Evolutionary conservation across 2,329 filamentous ascomycete genomes (phyloP), one percentile per base, ranked within the genome.

Genomic region (Monosporascus sp.): DNA sequence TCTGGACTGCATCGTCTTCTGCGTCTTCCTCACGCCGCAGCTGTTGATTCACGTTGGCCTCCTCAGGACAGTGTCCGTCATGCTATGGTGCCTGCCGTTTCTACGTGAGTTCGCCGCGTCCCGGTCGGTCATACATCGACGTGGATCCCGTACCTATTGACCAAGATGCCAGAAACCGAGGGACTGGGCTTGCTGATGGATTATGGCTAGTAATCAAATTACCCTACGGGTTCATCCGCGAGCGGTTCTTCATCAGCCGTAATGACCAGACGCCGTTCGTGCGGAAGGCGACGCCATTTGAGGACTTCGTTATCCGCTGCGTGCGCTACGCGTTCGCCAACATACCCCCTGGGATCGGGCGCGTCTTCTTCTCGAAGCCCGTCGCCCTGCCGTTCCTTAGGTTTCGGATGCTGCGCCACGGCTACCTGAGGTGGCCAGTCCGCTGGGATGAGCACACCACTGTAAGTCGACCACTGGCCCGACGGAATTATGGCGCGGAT

Each of bases 321-420:
- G 87, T 94, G 37, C 81, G 88, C 51, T 91, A 88, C 76, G 87
- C 87, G 16, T 93, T 93, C 66, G 81, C 84, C 26, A 80, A 82
- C 56, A 83, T 93, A 58, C 86, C 87, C 3, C 78, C 87, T 8
- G 76, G 73, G 36, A 80, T 93, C 26, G 86, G 85, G 5, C 79
- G 86, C 40, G 84, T 92, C 17, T 93, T 94, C 76, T 90, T 94
- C 68, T 87, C 84, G 7, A 90, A 86, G 71, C 69, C 74, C 34
- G 88, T 94, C 9, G 81, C 87, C 1, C 67, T 90, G 49, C 88
- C 89, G 0, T 93, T 93, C 67, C 68, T 92, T 54, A 76, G 80
- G 49, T 94, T 89, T 71, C 83, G 90, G 37, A 85, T 92, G 82
- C 69, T 91, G 48, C 78, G 88, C 22, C 86, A 91, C 70, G 88